phyloP scores from a whole-genome alignment of 345 rosid species.

The Bruguiera gymnorhiza region DNA sequence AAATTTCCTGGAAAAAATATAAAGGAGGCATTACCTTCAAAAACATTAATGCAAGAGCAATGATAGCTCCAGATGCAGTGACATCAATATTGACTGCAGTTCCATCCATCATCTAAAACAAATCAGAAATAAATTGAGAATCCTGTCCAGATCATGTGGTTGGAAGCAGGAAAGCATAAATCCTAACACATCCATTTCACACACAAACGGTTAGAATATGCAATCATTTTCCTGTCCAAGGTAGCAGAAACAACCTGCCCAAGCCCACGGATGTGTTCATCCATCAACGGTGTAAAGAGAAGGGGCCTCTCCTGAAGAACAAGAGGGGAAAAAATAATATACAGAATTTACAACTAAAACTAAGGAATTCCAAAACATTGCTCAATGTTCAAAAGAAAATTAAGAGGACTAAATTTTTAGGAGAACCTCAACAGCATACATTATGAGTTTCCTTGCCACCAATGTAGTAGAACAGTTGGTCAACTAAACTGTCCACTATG shows the following conservation, averaged over 20 bases:
- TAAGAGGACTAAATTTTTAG: constrained; percentile 10
- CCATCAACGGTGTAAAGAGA: constrained; percentile 43
- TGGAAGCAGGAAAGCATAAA: neutral
- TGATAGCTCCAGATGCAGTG: constrained; percentile 92
- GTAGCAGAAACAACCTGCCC: constrained; percentile 60
- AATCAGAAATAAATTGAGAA: constrained; percentile 1
- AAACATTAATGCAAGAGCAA: constrained; percentile 90
- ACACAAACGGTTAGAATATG: neutral
- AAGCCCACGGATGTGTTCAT: constrained; percentile 59
- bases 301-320: constrained; percentile 59
- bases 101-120: constrained; percentile 76
- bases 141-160: neutral
- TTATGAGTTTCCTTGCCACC: constrained; percentile 80
- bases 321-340: constrained; percentile 12
- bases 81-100: constrained; percentile 76
- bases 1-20: constrained; percentile 10
- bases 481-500: constrained; percentile 66
- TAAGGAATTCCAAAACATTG: constrained; percentile 9
- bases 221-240: constrained; percentile 14
- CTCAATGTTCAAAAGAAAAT: constrained; percentile 10
- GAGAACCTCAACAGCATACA: constrained; percentile 37
- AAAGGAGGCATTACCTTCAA: constrained; percentile 54
- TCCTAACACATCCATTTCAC: too few relatives aligned
- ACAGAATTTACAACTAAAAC: constrained; percentile 15
- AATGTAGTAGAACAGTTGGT: constrained; percentile 72